These are phyloP conservation scores for Malassezia psittaci DNA, from an alignment of 1,284 basidiomycete genomes.

Conservation along the genomic window DNA sequence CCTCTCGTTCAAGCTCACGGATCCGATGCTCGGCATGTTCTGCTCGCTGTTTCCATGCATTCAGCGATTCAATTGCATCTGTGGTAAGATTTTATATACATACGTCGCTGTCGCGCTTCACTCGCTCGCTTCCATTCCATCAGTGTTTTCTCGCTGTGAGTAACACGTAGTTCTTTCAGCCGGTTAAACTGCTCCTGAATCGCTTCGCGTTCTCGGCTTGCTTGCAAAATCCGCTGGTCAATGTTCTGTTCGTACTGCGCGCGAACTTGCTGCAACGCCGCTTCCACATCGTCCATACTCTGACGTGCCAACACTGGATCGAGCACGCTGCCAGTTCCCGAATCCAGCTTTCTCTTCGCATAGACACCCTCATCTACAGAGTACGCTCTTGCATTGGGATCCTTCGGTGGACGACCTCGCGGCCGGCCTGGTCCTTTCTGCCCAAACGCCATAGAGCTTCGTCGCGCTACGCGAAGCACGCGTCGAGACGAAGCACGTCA, in stretches of 20 bases:
- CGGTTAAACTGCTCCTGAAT: constrained; percentile 40
- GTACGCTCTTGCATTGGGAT: constrained; percentile 5
- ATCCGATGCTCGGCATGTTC: constrained; percentile 18
- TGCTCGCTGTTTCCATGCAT: constrained; percentile 15
- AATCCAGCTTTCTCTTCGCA: not conserved
- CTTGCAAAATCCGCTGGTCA: constrained; percentile 13
- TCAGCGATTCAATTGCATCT: constrained; percentile 10
- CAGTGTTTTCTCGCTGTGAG: constrained; percentile 28
- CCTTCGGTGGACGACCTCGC: constrained; percentile 16
- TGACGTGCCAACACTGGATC: not conserved
- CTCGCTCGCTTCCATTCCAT: constrained; percentile 30
- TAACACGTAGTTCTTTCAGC: constrained; percentile 31
- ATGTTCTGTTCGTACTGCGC: constrained; percentile 12
- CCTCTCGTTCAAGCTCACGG: constrained; percentile 8
- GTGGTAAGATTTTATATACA: not conserved
- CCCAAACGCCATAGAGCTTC: constrained; percentile 15
- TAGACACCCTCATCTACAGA: not conserved
- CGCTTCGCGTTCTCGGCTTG: constrained; percentile 27
- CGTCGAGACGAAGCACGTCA: not conserved
- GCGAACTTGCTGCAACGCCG: constrained; percentile 9
- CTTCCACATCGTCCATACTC: constrained; percentile 10
- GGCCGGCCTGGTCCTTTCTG: constrained; percentile 7
- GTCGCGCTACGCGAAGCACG: constrained; percentile 1
- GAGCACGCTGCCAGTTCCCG: not conserved
- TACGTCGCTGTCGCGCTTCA: constrained; percentile 27